A percentile compares a stretch with the other conserved stretches of the same genome.
phyloP scores from a whole-genome alignment of 2,329 filamentous ascomycete species.

The Herpotrichia juniperi region DNA sequence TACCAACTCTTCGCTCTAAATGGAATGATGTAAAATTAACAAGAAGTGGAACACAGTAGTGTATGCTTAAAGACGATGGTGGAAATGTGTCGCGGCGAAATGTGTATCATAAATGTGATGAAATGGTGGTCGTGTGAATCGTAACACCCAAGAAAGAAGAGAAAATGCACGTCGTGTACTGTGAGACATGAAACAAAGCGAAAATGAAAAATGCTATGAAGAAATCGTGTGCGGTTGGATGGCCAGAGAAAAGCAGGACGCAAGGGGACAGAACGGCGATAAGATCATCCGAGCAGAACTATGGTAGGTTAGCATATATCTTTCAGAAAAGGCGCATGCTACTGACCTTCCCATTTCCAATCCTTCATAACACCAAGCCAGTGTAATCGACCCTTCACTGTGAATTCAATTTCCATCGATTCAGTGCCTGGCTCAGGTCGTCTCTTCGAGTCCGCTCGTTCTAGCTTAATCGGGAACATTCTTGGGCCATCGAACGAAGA shows the following conservation, averaged over 20 bases:
- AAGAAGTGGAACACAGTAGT: not conserved
- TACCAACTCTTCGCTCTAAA: constrained; percentile 2
- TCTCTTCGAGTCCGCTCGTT: constrained; percentile 32
- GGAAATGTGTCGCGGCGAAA: not conserved
- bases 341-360: constrained; percentile 74
- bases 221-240: not conserved
- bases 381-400: constrained; percentile 69
- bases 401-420: constrained; percentile 64
- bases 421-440: constrained; percentile 27
- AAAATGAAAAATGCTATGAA: not conserved
- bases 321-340: not conserved
- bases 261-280: not conserved
- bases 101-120: not conserved
- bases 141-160: constrained; percentile 2
- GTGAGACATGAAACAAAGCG: not conserved
- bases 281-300: constrained; percentile 2
- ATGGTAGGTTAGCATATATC: not conserved
- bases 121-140: constrained; percentile 1
- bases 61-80: not conserved
- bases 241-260: not conserved
- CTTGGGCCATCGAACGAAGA: constrained; percentile 18
- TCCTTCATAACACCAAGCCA: constrained; percentile 76
- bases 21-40: not conserved
- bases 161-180: not conserved
- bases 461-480: constrained; percentile 24